Evolutionary conservation across 305 asterid species (phyloP).

Genomic region (Solanum hybrid): DNA sequence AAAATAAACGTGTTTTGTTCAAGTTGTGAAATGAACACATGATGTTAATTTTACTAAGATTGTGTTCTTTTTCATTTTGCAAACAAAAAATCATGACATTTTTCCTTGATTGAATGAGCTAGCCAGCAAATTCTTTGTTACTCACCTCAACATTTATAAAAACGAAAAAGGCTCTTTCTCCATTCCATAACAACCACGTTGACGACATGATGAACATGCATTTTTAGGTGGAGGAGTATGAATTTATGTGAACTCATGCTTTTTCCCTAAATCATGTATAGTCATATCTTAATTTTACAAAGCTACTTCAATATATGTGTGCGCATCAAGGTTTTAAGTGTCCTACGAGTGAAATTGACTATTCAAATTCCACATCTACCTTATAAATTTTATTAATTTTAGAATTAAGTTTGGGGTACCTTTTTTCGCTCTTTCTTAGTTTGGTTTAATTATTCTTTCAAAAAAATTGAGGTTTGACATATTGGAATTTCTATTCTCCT

Average conservation of each 20-base stretch:
- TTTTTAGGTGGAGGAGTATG: background rate
- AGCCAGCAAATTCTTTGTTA: background rate
- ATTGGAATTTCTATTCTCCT: background rate
- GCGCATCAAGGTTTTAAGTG: background rate
- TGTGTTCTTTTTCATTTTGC: background rate
- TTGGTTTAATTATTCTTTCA: background rate
- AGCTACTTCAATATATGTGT: background rate
- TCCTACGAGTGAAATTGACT: background rate
- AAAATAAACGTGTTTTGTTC: background rate
- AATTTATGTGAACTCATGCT: background rate
- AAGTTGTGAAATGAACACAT: background rate
- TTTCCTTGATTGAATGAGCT: background rate
- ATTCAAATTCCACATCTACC: background rate
- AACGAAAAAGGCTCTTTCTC: background rate
- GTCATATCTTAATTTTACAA: background rate
- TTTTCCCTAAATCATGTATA: background rate
- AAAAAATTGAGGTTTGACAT: background rate
- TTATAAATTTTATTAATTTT: too few species aligned
- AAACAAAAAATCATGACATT: fast-evolving
- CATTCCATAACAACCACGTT: background rate
- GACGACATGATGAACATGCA: background rate
- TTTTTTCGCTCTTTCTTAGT: background rate
- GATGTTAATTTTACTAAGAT: background rate
- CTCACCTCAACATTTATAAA: background rate
- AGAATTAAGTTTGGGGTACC: background rate